phyloP scores from a whole-genome alignment of 805 yeast genomes.

The Yamadazyma laniorum region DNA sequence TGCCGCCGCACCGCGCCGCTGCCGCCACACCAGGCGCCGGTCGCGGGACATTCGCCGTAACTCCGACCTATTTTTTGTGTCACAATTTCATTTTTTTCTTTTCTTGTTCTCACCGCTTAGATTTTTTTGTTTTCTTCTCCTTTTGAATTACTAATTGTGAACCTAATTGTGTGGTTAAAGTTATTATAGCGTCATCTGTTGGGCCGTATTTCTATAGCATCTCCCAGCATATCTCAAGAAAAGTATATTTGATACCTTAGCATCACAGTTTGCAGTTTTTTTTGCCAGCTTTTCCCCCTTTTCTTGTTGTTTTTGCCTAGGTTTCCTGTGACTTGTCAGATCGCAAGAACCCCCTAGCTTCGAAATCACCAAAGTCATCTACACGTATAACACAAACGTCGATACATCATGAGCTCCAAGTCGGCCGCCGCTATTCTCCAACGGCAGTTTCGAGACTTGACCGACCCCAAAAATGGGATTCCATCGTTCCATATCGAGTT shows the following conservation, averaged over 20 bases:
- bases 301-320: too few species aligned
- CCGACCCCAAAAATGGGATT: conserved; percentile 80
- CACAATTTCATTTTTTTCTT: conserved; percentile 5
- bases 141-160: conserved; percentile 5
- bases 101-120: conserved; percentile 5
- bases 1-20: too few species aligned
- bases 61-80: too few species aligned
- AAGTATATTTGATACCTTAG: too few species aligned
- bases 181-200: too few species aligned
- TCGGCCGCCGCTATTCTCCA: conserved; percentile 81
- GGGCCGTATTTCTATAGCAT: too few species aligned
- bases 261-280: not conserved
- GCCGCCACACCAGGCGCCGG: too few species aligned
- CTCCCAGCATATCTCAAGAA: not conserved
- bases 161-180: too few species aligned
- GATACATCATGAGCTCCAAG: conserved; percentile 39
- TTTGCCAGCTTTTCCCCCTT: not conserved
- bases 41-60: too few species aligned
- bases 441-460: conserved; percentile 91
- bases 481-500: conserved; percentile 63
- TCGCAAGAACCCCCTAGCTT: not conserved
- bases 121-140: conserved; percentile 6
- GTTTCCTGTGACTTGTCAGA: not conserved
- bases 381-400: too few species aligned
- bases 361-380: not conserved